A percentile compares a stretch with the other conserved stretches of the same genome.
Conservation (phyloP, 805 yeast genomes). For the Candida chilensis region DNA sequence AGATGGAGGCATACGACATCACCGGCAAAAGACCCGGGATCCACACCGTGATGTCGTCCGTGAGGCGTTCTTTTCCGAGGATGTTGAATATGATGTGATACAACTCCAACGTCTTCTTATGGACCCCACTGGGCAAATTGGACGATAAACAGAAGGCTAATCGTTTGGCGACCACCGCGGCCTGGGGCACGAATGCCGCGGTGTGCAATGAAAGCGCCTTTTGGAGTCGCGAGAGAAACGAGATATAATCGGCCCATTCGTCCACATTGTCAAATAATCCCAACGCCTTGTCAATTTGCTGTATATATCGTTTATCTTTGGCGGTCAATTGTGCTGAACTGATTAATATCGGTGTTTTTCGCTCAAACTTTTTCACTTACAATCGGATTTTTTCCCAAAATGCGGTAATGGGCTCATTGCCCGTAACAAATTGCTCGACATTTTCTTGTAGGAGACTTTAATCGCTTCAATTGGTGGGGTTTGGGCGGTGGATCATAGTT, state of each 20-base stretch:
- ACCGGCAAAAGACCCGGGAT: slow-evolving; percentile 88
- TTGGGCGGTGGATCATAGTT: no score
- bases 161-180: slow-evolving; percentile 56
- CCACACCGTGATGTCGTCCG: slow-evolving; percentile 64
- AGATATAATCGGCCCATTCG: slow-evolving; percentile 98
- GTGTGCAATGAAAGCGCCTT: slow-evolving; percentile 45
- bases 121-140: slow-evolving; percentile 90
- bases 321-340: slow-evolving; percentile 26
- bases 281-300: slow-evolving; percentile 67
- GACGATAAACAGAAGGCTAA: slow-evolving; percentile 77
- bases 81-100: slow-evolving; percentile 63
- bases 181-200: slow-evolving; percentile 56
- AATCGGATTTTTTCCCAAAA: neutral
- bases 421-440: neutral
- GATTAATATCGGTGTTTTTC: neutral
- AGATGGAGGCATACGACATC: slow-evolving; percentile 81
- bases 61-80: slow-evolving; percentile 45
- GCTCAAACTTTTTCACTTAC: slow-evolving; percentile 1
- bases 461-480: no score
- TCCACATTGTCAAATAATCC: slow-evolving; percentile 70
- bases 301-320: slow-evolving; percentile 58
- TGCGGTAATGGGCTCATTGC: neutral
- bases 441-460: no score
- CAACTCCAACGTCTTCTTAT: slow-evolving; percentile 74
- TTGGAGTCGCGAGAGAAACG: slow-evolving; percentile 72